Conservation (phyloP, 2,329 filamentous ascomycete species). For the Lachnellula suecica region DNA sequence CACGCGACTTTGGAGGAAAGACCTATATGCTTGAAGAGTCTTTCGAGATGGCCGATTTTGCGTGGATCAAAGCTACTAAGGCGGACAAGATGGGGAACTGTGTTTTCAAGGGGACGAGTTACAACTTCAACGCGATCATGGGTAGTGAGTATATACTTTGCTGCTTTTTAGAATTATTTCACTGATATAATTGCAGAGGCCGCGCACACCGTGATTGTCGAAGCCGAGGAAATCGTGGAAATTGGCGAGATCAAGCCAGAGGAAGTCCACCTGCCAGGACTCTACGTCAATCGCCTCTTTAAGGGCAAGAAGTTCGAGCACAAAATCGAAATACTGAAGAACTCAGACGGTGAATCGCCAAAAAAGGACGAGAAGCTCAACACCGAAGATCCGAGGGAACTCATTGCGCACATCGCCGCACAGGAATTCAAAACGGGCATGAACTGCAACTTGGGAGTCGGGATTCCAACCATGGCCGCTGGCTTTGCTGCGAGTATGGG, state of each 20-base stretch:
- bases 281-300: too few relatives aligned
- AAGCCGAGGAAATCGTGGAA: not conserved
- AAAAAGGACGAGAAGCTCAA: not conserved
- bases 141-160: not conserved
- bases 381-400: constrained; percentile 24
- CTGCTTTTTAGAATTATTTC: too few relatives aligned
- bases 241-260: not conserved
- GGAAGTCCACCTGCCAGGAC: not conserved
- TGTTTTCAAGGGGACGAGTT: too few relatives aligned
- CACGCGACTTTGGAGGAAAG: not conserved
- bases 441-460: not conserved
- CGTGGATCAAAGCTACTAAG: too few relatives aligned
- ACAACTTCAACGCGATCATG: not conserved
- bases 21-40: not conserved
- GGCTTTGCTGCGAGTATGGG: not conserved
- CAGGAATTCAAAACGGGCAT: constrained; percentile 33
- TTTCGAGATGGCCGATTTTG: too few relatives aligned
- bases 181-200: not conserved
- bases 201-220: not conserved
- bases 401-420: constrained; percentile 28
- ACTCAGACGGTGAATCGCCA: not conserved
- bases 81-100: too few relatives aligned
- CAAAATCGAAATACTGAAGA: not conserved
- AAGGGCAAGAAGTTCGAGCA: not conserved
- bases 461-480: not conserved